These are phyloP conservation scores for Populus tomentosa DNA, from an alignment of 441 rosid genomes.

Conservation along the genomic window DNA sequence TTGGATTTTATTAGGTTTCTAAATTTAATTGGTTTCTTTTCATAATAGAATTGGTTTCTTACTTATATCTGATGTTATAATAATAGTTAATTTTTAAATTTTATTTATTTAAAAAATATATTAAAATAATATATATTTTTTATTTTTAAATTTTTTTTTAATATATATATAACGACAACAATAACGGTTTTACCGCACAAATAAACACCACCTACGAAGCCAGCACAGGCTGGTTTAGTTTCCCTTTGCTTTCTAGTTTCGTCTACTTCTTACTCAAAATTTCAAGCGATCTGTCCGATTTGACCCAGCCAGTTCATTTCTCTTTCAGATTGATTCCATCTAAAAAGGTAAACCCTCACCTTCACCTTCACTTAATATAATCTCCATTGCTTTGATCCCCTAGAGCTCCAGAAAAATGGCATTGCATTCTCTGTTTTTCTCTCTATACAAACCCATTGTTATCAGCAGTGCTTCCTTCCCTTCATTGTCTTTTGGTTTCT, in stretches of 20 bases:
- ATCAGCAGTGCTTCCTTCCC: background rate
- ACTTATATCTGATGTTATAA: too few species aligned
- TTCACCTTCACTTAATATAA: background rate
- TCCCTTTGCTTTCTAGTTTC: background rate
- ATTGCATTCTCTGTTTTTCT: background rate
- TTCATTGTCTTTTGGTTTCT: background rate
- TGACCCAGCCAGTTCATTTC: background rate
- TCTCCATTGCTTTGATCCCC: background rate
- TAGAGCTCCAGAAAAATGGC: background rate
- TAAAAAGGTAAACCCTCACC: background rate
- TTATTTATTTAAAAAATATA: too few species aligned
- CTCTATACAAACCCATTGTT: background rate
- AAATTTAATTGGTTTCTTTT: too few species aligned
- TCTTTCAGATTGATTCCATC: background rate
- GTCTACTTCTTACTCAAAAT: background rate
- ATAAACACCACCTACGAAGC: too few species aligned
- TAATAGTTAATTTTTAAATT: too few species aligned
- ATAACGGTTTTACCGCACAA: too few species aligned
- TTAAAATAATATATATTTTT: too few species aligned
- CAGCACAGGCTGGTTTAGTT: too few species aligned
- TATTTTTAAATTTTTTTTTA: too few species aligned
- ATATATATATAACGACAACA: too few species aligned
- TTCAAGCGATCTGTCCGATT: background rate
- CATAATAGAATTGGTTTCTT: too few species aligned
- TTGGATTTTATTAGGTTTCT: too few species aligned